phyloP scores from a whole-genome alignment of 2,329 filamentous ascomycete genomes.

The Myriosclerotinia scirpicola region DNA sequence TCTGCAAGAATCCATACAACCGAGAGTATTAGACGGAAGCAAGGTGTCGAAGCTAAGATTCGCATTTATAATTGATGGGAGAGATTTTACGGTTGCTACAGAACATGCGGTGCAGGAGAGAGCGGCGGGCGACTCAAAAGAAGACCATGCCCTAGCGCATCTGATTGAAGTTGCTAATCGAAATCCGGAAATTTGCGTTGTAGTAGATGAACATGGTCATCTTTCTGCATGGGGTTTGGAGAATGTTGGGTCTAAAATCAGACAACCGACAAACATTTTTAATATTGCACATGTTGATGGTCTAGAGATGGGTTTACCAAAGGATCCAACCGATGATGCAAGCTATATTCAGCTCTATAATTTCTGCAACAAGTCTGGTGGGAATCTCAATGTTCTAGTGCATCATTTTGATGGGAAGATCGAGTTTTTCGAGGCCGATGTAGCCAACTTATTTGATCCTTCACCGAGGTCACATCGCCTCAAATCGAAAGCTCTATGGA shows the following conservation, averaged over 20 bases:
- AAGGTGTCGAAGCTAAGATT: slow-evolving; percentile 52
- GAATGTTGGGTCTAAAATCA: slow-evolving; percentile 71
- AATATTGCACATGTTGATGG: slow-evolving; percentile 78
- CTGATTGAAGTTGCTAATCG: slow-evolving; percentile 83
- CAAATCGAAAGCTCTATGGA: slow-evolving; percentile 67
- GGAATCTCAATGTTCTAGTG: slow-evolving; percentile 69
- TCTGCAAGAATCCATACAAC: slow-evolving; percentile 66
- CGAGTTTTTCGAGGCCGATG: slow-evolving; percentile 74
- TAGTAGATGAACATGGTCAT: slow-evolving; percentile 77
- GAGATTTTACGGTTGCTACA: slow-evolving; percentile 75
- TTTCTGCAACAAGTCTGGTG: slow-evolving; percentile 66
- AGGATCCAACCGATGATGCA: slow-evolving; percentile 26
- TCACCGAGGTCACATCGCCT: slow-evolving; percentile 60
- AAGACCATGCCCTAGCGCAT: slow-evolving; percentile 75
- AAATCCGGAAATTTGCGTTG: slow-evolving; percentile 82
- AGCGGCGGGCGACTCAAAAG: slow-evolving; percentile 50
- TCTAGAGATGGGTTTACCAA: slow-evolving; percentile 47
- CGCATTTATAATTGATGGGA: slow-evolving; percentile 79
- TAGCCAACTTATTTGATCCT: slow-evolving; percentile 80
- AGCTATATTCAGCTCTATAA: slow-evolving; percentile 67
- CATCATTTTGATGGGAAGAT: slow-evolving; percentile 87
- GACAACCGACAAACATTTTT: slow-evolving; percentile 70
- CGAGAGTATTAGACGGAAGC: slow-evolving; percentile 28
- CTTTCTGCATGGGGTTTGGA: slow-evolving; percentile 95
- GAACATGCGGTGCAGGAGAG: slow-evolving; percentile 69